phyloP scores from a whole-genome alignment of 768 basidiomycete species.

The Mycena sanguinolenta region DNA sequence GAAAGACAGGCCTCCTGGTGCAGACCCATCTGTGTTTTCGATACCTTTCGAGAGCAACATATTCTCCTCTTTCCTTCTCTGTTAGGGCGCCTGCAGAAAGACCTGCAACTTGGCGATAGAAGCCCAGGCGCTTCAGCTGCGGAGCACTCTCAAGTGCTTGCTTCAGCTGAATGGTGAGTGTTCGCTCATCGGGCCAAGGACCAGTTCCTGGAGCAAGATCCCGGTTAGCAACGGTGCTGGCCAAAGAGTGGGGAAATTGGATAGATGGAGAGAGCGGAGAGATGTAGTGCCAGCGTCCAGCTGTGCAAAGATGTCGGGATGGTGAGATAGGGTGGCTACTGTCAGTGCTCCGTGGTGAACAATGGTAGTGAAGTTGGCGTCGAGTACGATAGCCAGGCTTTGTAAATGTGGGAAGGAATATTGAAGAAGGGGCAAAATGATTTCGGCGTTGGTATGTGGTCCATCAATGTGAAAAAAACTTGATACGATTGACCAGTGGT shows the following conservation, averaged over 20 bases:
- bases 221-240: background rate
- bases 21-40: too few relatives aligned
- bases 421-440: background rate
- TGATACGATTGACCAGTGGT: background rate
- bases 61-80: background rate
- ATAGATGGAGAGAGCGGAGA: background rate
- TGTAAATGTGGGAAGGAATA: background rate
- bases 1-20: too few relatives aligned
- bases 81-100: background rate
- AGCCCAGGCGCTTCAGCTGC: background rate
- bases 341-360: background rate
- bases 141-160: background rate
- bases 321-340: background rate
- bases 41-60: too few relatives aligned
- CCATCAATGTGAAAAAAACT: background rate
- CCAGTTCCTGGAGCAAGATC: background rate
- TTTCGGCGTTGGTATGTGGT: background rate
- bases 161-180: background rate
- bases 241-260: background rate
- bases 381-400: background rate
- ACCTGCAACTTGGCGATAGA: background rate
- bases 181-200: background rate
- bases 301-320: too few relatives aligned
- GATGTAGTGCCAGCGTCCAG: too few relatives aligned
- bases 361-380: background rate